phyloP scores from a whole-genome alignment of 2,329 filamentous ascomycete genomes.

The Scytalidium lignicola region DNA sequence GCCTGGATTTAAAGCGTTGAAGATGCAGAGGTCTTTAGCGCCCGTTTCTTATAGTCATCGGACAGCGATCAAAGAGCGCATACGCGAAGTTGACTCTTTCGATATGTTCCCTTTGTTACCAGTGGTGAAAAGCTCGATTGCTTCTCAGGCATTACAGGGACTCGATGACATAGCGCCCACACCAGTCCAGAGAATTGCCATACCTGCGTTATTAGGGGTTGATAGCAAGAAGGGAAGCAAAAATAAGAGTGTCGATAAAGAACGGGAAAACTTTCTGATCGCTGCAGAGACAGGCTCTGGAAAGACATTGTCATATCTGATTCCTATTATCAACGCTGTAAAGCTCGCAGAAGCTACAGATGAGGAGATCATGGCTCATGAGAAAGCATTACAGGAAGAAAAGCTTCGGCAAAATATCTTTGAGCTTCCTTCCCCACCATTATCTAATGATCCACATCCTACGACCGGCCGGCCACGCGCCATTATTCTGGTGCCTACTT shows the following conservation, averaged over 20 bases:
- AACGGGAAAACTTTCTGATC: conserved; percentile 61
- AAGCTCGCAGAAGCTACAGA: conserved; percentile 69
- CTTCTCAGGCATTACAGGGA: conserved; percentile 67
- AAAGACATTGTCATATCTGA: conserved; percentile 88
- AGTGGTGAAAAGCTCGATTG: conserved; percentile 63
- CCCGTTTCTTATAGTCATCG: conserved; percentile 71
- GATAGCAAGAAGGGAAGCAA: conserved; percentile 32
- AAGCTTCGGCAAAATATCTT: conserved; percentile 52
- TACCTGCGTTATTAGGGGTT: conserved; percentile 70
- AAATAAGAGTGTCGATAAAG: conserved; percentile 23
- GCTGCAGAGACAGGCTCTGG: conserved; percentile 96
- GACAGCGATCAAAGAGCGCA: conserved; percentile 45
- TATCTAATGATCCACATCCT: conserved; percentile 61
- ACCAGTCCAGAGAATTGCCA: conserved; percentile 82
- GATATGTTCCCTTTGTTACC: conserved; percentile 75
- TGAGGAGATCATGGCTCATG: conserved; percentile 50
- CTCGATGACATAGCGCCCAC: conserved; percentile 76
- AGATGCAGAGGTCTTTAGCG: conserved; percentile 82
- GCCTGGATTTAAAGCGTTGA: conserved; percentile 65
- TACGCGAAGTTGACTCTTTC: conserved; percentile 69
- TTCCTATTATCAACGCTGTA: conserved; percentile 79
- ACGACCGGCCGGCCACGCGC: conserved; percentile 75
- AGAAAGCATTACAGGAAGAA: conserved; percentile 53
- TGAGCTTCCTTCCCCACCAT: conserved; percentile 51
- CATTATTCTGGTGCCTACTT: conserved; percentile 84